Conservation (phyloP, 1,139 yeast genomes). For the Yamadazyma dendronema region DNA sequence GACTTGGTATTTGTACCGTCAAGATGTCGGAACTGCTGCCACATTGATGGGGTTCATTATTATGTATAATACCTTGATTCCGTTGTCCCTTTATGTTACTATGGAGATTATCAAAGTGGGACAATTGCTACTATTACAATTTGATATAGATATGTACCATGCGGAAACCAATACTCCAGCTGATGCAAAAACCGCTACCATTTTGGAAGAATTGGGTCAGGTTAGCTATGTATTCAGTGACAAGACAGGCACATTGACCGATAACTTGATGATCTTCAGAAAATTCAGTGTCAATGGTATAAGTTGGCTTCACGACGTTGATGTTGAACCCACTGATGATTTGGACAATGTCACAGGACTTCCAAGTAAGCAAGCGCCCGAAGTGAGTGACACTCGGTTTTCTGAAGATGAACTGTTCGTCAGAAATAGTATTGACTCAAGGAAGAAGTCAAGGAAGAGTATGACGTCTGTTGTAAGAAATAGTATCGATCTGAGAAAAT, state of each 20-base stretch:
- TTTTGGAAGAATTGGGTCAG: slow-evolving; percentile 94
- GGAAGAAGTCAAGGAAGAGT: slow-evolving; percentile 19
- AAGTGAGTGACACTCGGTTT: slow-evolving; percentile 9
- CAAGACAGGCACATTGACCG: slow-evolving; percentile 96
- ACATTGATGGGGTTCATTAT: slow-evolving; percentile 94
- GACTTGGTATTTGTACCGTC: slow-evolving; percentile 73
- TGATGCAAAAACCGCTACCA: slow-evolving; percentile 92
- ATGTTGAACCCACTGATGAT: slow-evolving; percentile 24
- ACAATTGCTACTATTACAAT: slow-evolving; percentile 77
- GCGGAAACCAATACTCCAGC: slow-evolving; percentile 83
- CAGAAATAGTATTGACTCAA: slow-evolving; percentile 2
- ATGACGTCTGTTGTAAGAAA: slow-evolving; percentile 34
- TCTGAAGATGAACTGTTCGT: not conserved
- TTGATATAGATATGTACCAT: slow-evolving; percentile 95
- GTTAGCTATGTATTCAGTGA: slow-evolving; percentile 93
- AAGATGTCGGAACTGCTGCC: slow-evolving; percentile 86
- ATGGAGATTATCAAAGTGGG: slow-evolving; percentile 92
- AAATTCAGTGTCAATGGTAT: slow-evolving; percentile 84
- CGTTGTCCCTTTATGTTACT: slow-evolving; percentile 90
- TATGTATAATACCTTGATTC: slow-evolving; percentile 96
- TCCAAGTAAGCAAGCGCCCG: slow-evolving; percentile 10
- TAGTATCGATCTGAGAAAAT: slow-evolving; percentile 26
- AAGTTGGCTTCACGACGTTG: slow-evolving; percentile 84
- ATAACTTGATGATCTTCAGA: slow-evolving; percentile 82
- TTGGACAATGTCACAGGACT: slow-evolving; percentile 6